phyloP scores from a whole-genome alignment of 495 filamentous ascomycete genomes.

The Trichocladium uniseriatum region DNA sequence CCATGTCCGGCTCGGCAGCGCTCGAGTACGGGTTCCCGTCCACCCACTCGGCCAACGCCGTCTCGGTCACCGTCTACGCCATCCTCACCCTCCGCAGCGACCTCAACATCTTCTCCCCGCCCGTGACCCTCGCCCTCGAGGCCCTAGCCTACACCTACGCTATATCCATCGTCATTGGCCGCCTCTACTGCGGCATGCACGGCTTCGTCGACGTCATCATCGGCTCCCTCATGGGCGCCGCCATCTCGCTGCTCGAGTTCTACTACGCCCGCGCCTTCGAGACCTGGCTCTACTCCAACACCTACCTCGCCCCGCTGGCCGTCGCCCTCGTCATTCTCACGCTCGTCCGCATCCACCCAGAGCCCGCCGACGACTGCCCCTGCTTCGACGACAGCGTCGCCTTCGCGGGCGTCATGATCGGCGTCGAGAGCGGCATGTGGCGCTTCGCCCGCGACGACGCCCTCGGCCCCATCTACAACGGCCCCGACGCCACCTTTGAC shows the following conservation, averaged over 20 bases:
- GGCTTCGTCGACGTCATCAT: constrained; percentile 84
- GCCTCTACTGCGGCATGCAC: constrained; percentile 97
- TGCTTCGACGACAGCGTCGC: constrained; percentile 96
- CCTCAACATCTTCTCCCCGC: constrained; percentile 41
- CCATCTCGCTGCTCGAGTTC: constrained; percentile 59
- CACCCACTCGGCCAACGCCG: constrained; percentile 92
- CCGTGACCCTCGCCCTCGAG: constrained; percentile 51
- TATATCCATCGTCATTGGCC: constrained; percentile 78
- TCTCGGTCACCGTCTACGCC: constrained; percentile 84
- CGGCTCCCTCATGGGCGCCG: constrained; percentile 64
- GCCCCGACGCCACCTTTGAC: constrained; percentile 45
- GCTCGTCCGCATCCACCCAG: constrained; percentile 82
- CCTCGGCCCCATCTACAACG: constrained; percentile 47
- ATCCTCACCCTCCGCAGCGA: constrained; percentile 55
- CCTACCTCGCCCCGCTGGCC: constrained; percentile 48
- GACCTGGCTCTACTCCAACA: constrained; percentile 48
- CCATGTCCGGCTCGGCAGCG: constrained; percentile 89
- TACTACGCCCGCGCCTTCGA: constrained; percentile 60
- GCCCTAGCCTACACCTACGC: constrained; percentile 69
- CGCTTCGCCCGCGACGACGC: constrained; percentile 52
- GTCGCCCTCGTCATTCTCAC: constrained; percentile 56
- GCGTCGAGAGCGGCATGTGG: constrained; percentile 71
- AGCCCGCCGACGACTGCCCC: constrained; percentile 92
- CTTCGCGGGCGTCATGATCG: constrained; percentile 82
- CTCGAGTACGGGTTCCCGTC: constrained; percentile 97